These are phyloP conservation scores for Mycena haematopus DNA, from an alignment of 768 basidiomycete species.

Conservation along the genomic window DNA sequence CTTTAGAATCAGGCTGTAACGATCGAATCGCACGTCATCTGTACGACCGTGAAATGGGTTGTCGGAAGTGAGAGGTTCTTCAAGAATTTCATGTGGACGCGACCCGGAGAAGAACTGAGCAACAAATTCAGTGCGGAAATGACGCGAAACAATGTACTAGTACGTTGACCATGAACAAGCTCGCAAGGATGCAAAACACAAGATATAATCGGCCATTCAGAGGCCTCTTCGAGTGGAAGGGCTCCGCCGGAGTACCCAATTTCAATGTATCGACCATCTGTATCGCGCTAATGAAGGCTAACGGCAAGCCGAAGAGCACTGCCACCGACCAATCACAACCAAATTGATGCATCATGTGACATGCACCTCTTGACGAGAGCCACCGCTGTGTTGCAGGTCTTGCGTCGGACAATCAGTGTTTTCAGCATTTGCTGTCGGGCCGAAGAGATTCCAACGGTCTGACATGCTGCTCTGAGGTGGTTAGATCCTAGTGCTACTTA, in stretches of 20 bases:
- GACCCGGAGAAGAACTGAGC: not conserved
- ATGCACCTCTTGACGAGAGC: too few relatives aligned
- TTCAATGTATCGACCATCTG: slow-evolving; percentile 5
- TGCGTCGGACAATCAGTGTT: too few relatives aligned
- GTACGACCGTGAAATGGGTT: not conserved
- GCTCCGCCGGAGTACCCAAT: not conserved
- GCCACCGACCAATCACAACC: not conserved
- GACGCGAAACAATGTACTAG: not conserved
- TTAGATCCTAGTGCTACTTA: too few relatives aligned
- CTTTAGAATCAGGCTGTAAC: slow-evolving; percentile 72
- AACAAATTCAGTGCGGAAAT: not conserved
- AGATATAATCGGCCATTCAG: not conserved
- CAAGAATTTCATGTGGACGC: not conserved
- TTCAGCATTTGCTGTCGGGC: too few relatives aligned
- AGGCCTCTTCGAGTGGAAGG: not conserved
- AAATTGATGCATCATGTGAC: too few relatives aligned
- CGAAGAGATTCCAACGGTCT: too few relatives aligned
- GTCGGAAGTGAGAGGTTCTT: not conserved
- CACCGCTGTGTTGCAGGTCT: too few relatives aligned
- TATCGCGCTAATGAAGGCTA: not conserved
- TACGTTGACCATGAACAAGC: slow-evolving; percentile 7
- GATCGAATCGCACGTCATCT: slow-evolving; percentile 57
- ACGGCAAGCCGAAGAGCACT: not conserved
- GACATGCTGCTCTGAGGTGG: too few relatives aligned
- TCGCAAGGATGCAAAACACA: not conserved